Base-by-base conservation (phyloP, 2,329 filamentous ascomycete species). In the Diaporthe destruens region DNA sequence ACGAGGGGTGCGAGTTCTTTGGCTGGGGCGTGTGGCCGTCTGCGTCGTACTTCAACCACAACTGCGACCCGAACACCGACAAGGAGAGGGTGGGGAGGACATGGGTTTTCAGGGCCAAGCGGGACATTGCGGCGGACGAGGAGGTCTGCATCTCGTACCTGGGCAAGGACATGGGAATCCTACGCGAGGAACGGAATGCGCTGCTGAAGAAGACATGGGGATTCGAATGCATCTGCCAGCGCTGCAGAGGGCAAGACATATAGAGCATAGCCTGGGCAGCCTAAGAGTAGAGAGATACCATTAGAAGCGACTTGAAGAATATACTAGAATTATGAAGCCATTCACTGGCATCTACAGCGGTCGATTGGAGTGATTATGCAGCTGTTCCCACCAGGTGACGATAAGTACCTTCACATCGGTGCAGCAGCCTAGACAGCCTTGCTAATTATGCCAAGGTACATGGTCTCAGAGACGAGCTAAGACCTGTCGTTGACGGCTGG, bases 11-110 rank as follows among this genome's bases (percentile, higher is more conserved):
- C 6, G 72, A 74, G 66, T 74, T 74, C 57, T 74, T 74, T 8
- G 72, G 72, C 6, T 74, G 55, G 36, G 72, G 72, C 1, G 66
- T 72, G 7, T 74, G 72, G 72, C 72, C 72, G 2, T 70, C 56
- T 5, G 72, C 72, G 3, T 72, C 70, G 59, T 74, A 67, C 44
- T 74, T 74, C 66, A 74, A 74, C 55, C 72, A 74, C 39, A 72
- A 68, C 47, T 74, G 72, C 20, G 23, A 44, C 18, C 72, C 72
- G 4, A 74, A 72, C n/a, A 68, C 72, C 3, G 36, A 23, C 3
- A 72, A 68, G 57, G 59, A 55, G 32, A 59, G 72, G 47, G 59
- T 59, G 2, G 72, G 71, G 29, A 69, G 66, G 54, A 51, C 66
- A 12, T 74, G 72, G 72, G 66, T 72, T 1, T 74, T 74, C 42